These are phyloP conservation scores for Backusella australiensis DNA, from an alignment of 192 early-diverging fungal genomes.

Conservation along the genomic window DNA sequence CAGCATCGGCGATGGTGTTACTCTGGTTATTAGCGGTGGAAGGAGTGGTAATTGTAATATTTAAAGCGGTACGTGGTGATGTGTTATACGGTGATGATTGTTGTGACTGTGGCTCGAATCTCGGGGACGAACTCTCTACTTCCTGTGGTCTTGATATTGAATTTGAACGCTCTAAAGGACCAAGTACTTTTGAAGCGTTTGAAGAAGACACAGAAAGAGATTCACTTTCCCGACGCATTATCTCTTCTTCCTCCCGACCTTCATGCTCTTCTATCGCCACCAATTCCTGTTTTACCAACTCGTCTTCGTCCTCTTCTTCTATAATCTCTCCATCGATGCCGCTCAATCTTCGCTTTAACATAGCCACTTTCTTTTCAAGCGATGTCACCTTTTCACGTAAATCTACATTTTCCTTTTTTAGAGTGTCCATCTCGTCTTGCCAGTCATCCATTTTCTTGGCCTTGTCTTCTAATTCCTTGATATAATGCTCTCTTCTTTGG, in stretches of 20 bases:
- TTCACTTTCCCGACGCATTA: constrained; percentile 2
- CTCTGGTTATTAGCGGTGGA: neutral
- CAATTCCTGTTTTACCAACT: neutral
- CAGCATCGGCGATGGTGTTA: neutral
- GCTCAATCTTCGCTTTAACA: neutral
- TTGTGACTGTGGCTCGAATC: constrained; percentile 2
- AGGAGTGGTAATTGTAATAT: neutral
- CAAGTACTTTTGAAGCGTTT: neutral
- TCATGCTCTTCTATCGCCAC: neutral
- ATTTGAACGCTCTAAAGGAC: neutral
- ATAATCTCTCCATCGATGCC: neutral
- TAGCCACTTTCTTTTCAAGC: constrained; percentile 11
- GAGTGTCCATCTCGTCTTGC: constrained; percentile 25
- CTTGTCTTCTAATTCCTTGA: constrained; percentile 73
- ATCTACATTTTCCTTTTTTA: constrained; percentile 25
- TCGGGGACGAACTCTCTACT: neutral
- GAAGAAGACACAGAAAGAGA: neutral
- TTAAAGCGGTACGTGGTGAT: neutral
- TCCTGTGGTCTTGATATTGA: neutral
- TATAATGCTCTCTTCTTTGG: constrained; percentile 80
- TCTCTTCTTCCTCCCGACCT: neutral
- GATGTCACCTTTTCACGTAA: neutral
- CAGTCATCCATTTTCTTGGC: constrained; percentile 57
- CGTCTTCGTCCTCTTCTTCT: neutral
- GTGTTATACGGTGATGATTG: neutral